Evolutionary conservation across 192 early-diverging fungal genomes (phyloP).

Genomic region (Geranomyces michiganensis): DNA sequence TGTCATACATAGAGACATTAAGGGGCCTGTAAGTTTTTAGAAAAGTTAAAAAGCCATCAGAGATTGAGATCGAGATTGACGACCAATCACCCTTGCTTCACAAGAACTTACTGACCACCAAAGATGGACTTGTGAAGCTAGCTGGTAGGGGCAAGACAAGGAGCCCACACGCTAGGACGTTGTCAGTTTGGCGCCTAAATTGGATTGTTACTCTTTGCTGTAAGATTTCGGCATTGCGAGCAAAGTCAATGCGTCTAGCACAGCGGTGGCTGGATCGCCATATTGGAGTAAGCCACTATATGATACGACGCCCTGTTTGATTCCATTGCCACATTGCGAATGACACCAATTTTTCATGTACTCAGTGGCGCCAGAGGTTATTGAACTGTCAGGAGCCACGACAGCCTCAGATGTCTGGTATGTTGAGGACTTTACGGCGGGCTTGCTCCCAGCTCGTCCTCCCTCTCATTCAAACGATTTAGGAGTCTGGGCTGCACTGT

Average conservation of each 20-base stretch:
- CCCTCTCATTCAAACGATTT: not conserved
- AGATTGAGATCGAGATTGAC: not conserved
- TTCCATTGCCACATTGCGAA: not conserved
- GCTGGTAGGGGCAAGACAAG: constrained; percentile 17
- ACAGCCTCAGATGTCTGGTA: constrained; percentile 89
- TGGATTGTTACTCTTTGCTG: not conserved
- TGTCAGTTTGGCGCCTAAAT: not conserved
- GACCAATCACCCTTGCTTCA: not conserved
- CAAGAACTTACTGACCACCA: constrained; percentile 92
- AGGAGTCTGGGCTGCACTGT: constrained; percentile 91
- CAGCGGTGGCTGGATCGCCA: constrained; percentile 46
- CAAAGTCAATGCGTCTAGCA: constrained; percentile 61
- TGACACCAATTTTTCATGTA: not conserved
- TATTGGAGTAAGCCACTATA: constrained; percentile 44
- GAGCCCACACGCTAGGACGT: too few relatives aligned
- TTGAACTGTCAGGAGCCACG: constrained; percentile 86
- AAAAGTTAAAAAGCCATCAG: too few relatives aligned
- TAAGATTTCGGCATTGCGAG: constrained; percentile 95
- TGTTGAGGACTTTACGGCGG: not conserved
- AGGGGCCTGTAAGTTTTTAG: constrained; percentile 62
- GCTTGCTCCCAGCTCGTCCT: too few relatives aligned
- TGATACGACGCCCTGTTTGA: too few relatives aligned
- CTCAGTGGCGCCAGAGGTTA: constrained; percentile 60
- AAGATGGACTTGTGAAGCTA: constrained; percentile 91
- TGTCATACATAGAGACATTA: constrained; percentile 91